Conservation (phyloP, 495 filamentous ascomycete genomes). For the Penicillium mononematosum region DNA sequence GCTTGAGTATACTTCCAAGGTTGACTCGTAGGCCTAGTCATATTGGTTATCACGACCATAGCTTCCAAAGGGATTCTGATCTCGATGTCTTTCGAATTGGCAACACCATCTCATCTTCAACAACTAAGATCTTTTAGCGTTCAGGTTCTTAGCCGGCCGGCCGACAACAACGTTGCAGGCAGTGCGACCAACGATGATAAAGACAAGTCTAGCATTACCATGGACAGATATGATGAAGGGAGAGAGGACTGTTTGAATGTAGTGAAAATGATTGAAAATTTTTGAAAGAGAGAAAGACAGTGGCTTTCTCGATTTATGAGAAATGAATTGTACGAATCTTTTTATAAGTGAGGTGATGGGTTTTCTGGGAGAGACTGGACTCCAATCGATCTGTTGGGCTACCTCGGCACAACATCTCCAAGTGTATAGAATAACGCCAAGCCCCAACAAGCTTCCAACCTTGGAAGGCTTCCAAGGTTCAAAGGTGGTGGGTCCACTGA, state of each 20-base stretch:
- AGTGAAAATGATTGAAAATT: neutral
- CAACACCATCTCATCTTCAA: constrained; percentile 46
- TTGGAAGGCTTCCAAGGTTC: too few species aligned
- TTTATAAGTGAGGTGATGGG: too few species aligned
- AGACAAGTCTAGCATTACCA: constrained; percentile 26
- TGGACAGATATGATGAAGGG: neutral
- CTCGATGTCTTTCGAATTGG: constrained; percentile 40
- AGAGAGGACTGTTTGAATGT: neutral
- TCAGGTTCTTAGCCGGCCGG: constrained; percentile 56
- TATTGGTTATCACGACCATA: constrained; percentile 43
- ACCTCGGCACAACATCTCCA: too few species aligned
- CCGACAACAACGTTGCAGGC: constrained; percentile 58
- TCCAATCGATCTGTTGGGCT: too few species aligned
- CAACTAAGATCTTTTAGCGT: constrained; percentile 48
- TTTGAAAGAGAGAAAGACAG: neutral
- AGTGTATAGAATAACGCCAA: too few species aligned
- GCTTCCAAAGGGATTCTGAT: constrained; percentile 47
- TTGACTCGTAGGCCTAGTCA: constrained; percentile 64
- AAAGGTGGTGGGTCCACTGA: too few species aligned
- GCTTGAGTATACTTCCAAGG: constrained; percentile 62
- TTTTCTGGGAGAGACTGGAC: too few species aligned
- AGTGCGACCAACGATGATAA: constrained; percentile 52
- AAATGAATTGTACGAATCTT: too few species aligned
- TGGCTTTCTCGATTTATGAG: neutral
- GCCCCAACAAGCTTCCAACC: too few species aligned